phyloP scores from a whole-genome alignment of 208 protist genomes.

The Balamuthia mandrillaris region DNA sequence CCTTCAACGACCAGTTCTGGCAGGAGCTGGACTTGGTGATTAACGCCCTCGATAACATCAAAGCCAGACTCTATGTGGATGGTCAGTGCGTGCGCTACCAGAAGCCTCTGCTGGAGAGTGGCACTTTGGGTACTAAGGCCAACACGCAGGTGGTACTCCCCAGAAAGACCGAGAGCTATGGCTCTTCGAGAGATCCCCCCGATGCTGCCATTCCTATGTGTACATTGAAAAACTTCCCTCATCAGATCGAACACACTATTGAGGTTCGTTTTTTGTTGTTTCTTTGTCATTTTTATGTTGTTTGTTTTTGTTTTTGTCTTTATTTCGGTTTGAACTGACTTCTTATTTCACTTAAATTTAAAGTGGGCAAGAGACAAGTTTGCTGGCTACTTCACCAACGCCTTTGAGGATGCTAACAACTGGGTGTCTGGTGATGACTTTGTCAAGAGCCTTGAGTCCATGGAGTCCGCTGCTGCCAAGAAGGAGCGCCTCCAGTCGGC shows the following conservation, averaged over 20 bases:
- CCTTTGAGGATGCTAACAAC: constrained; percentile 63
- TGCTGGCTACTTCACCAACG: constrained; percentile 75
- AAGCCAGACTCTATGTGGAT: constrained; percentile 93
- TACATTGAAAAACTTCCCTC: constrained; percentile 99
- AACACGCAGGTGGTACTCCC: constrained; percentile 63
- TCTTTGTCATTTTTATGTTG: neutral
- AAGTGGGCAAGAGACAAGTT: constrained; percentile 76
- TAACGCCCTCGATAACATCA: constrained; percentile 99
- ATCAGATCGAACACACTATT: constrained; percentile 97
- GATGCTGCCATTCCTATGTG: constrained; percentile 97
- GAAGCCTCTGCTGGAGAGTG: constrained; percentile 97
- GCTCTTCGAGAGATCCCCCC: constrained; percentile 90
- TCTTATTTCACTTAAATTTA: neutral
- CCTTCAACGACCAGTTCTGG: constrained; percentile 95
- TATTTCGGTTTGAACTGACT: neutral
- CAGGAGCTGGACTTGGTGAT: constrained; percentile 85
- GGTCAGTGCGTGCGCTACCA: constrained; percentile 89
- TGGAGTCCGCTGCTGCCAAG: constrained; percentile 14
- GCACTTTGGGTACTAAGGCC: constrained; percentile 88
- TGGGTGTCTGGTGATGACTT: constrained; percentile 45
- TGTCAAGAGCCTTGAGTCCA: neutral
- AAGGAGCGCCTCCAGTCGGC: constrained; percentile 46
- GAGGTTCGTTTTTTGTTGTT: constrained; percentile 84
- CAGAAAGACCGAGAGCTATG: constrained; percentile 93
- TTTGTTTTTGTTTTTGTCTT: constrained; percentile 38